These are phyloP conservation scores for Knoxia roxburghii DNA, from an alignment of 257 asterid genomes.

Conservation along the genomic window DNA sequence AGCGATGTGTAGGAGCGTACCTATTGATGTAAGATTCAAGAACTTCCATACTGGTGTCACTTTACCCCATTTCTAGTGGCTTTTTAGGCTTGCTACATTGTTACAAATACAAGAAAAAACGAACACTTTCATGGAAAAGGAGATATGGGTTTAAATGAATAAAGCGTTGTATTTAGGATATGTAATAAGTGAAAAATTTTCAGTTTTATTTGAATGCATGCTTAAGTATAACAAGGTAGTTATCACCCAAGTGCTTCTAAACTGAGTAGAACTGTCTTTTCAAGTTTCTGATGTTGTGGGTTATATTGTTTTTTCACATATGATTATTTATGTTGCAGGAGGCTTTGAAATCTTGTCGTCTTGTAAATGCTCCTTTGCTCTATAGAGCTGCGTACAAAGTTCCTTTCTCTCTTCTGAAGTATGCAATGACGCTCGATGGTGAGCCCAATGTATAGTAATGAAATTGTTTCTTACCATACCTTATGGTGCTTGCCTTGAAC, in stretches of 20 bases:
- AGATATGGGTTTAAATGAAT: no score
- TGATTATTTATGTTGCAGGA: conserved; percentile 39
- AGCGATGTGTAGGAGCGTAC: background rate
- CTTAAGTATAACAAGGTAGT: background rate
- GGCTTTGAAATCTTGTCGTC: conserved; percentile 70
- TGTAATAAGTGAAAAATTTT: background rate
- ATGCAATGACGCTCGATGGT: conserved; percentile 99
- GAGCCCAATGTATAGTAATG: conserved; percentile 33
- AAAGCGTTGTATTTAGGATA: background rate
- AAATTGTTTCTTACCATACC: conserved; percentile 2
- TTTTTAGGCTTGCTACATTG: background rate
- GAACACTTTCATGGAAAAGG: background rate
- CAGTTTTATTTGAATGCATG: background rate
- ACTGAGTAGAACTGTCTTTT: background rate
- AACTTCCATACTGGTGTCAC: background rate
- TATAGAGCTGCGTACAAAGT: conserved; percentile 85
- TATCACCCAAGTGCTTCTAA: background rate
- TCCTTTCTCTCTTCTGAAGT: conserved; percentile 91
- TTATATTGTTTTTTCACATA: conserved; percentile 1
- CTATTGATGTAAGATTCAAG: background rate
- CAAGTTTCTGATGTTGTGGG: background rate
- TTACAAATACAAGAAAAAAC: background rate
- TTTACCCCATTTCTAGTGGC: background rate
- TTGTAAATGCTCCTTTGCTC: conserved; percentile 95
- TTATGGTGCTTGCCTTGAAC: background rate